A percentile compares a stretch with the other conserved stretches of the same genome.
Evolutionary conservation across 2,329 filamentous ascomycete species (phyloP).

Genomic region (Colletotrichum neosansevieriae): DNA sequence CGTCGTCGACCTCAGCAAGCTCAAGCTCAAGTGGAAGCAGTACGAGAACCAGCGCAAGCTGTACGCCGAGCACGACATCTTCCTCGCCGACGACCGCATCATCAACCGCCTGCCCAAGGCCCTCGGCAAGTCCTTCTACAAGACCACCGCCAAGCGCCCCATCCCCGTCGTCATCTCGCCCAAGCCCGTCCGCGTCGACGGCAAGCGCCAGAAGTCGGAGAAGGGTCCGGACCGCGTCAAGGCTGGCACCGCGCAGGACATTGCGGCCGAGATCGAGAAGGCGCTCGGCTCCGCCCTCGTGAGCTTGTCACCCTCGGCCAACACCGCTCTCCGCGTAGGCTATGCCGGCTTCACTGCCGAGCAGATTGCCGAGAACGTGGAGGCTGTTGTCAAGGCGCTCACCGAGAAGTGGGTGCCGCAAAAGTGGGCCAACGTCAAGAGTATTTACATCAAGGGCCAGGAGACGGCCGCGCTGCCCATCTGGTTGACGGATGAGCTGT

Average conservation of each 20-base stretch:
- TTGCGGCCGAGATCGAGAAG: slow-evolving; percentile 85
- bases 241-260: slow-evolving; percentile 69
- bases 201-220: slow-evolving; percentile 71
- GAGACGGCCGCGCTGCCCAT: slow-evolving; percentile 92
- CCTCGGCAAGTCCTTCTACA: slow-evolving; percentile 95
- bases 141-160: slow-evolving; percentile 83
- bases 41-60: slow-evolving; percentile 91
- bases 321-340: slow-evolving; percentile 84
- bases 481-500: slow-evolving; percentile 93
- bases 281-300: slow-evolving; percentile 83
- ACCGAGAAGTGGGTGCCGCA: slow-evolving; percentile 85
- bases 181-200: slow-evolving; percentile 70
- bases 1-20: slow-evolving; percentile 85
- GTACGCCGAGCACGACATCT: slow-evolving; percentile 88
- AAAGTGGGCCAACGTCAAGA: slow-evolving; percentile 87
- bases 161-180: slow-evolving; percentile 81
- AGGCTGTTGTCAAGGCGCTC: slow-evolving; percentile 75
- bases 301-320: slow-evolving; percentile 81
- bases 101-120: slow-evolving; percentile 69
- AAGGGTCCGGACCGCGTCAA: slow-evolving; percentile 53
- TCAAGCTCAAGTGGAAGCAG: slow-evolving; percentile 84
- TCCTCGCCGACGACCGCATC: slow-evolving; percentile 92
- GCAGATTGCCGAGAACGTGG: slow-evolving; percentile 84
- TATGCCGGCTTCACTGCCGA: slow-evolving; percentile 79
- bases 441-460: slow-evolving; percentile 90